phyloP scores from a whole-genome alignment of 129 eudicot genomes.

The Oenanthe sinensis region DNA sequence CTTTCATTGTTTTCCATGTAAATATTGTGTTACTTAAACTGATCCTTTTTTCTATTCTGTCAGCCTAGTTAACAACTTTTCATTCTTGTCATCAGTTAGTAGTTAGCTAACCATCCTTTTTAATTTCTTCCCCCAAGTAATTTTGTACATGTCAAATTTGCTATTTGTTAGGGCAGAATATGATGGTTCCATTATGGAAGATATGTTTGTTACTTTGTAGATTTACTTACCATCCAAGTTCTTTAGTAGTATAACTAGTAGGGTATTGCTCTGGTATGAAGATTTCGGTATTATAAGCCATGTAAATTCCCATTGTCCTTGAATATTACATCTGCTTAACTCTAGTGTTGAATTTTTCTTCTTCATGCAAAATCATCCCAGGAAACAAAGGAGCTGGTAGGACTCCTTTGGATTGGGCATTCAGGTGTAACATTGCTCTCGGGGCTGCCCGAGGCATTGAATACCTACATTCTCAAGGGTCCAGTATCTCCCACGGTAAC shows the following conservation, averaged over 20 bases:
- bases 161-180: not conserved
- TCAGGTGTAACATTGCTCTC: slow-evolving; percentile 1
- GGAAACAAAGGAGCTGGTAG: slow-evolving; percentile 11
- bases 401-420: not conserved
- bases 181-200: not conserved
- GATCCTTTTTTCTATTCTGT: not conserved
- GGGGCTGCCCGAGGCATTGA: slow-evolving; percentile 9
- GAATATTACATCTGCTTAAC: not conserved
- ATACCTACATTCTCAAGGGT: not conserved
- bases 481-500: slow-evolving; percentile 4
- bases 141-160: not conserved
- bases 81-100: not conserved
- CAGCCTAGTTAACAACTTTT: not conserved
- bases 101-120: not conserved
- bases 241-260: not conserved
- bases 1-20: not conserved
- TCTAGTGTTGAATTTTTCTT: not conserved
- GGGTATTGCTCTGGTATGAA: not conserved
- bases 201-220: not conserved
- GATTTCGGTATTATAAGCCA: not conserved
- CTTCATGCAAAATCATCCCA: not conserved
- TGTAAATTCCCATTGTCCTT: not conserved
- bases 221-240: not conserved
- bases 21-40: not conserved
- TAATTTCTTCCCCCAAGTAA: not conserved